Evolutionary conservation across 805 yeast species (phyloP).

Genomic region (Lachancea nothofagi): DNA sequence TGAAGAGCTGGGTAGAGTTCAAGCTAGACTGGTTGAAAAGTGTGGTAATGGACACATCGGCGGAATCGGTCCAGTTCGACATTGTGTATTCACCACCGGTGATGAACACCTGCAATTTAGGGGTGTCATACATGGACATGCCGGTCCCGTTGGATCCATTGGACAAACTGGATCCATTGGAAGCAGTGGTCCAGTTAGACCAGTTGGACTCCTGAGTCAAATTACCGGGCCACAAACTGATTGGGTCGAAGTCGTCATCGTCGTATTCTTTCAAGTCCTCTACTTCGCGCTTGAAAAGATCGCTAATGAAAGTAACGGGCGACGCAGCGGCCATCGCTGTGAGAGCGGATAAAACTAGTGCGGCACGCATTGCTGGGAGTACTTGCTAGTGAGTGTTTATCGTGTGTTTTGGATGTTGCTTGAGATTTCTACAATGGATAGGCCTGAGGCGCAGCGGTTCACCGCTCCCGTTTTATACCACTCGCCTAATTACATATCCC

Average conservation of each 20-base stretch:
- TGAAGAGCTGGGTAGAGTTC: conserved; percentile 22
- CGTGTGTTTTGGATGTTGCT: not conserved
- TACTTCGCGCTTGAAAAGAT: conserved; percentile 2
- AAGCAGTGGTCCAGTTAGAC: conserved; percentile 11
- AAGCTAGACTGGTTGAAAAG: conserved; percentile 21
- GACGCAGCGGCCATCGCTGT: conserved; percentile 7
- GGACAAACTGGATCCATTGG: conserved; percentile 8
- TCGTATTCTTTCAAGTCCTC: not conserved
- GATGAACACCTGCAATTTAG: conserved; percentile 17
- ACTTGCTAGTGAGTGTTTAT: not conserved
- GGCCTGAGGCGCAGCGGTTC: too few species aligned
- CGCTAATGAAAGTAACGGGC: conserved; percentile 5
- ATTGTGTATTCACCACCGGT: conserved; percentile 24
- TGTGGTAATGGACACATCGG: conserved; percentile 14
- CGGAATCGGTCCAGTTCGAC: conserved; percentile 11
- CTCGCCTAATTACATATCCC: too few species aligned
- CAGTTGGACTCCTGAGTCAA: conserved; percentile 6
- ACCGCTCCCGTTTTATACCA: too few species aligned
- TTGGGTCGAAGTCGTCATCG: conserved; percentile 1
- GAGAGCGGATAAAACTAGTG: conserved; percentile 1
- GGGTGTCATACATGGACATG: conserved; percentile 7
- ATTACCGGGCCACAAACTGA: conserved; percentile 4
- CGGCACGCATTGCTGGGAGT: conserved; percentile 4
- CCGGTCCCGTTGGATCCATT: conserved; percentile 8
- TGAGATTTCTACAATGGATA: not conserved